A percentile compares a stretch with the other conserved stretches of the same genome.
Evolutionary conservation across 768 basidiomycete species (phyloP).

Genomic region (Russula emetica): DNA sequence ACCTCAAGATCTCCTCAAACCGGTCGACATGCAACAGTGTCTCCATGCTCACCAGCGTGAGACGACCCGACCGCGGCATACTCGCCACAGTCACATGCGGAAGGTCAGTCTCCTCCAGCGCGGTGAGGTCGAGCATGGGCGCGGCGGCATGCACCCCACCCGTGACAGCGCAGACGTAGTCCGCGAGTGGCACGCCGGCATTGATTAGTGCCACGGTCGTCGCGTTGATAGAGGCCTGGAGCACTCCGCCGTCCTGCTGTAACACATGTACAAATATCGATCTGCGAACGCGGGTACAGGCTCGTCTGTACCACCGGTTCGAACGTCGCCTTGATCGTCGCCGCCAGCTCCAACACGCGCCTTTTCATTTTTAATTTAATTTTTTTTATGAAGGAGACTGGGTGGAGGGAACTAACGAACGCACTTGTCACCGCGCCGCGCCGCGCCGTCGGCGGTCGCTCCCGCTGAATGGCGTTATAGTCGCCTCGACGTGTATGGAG

Average conservation of each 20-base stretch:
- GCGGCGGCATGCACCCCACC: constrained; percentile 80
- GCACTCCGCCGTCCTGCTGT: constrained; percentile 89
- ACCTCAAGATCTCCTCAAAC: constrained; percentile 81
- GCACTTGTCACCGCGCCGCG: constrained; percentile 86
- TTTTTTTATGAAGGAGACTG: neutral
- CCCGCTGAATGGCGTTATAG: constrained; percentile 81
- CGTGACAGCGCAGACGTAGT: constrained; percentile 88
- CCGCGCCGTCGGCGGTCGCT: constrained; percentile 72
- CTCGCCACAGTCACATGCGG: constrained; percentile 86
- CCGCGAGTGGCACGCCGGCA: constrained; percentile 85
- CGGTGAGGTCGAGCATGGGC: constrained; percentile 82
- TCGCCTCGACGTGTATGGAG: constrained; percentile 84
- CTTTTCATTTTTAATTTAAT: constrained; percentile 39
- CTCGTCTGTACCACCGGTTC: constrained; percentile 89
- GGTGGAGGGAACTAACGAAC: constrained; percentile 3
- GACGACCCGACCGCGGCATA: constrained; percentile 80
- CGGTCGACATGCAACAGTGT: constrained; percentile 89
- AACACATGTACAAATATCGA: constrained; percentile 92
- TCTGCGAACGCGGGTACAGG: constrained; percentile 91
- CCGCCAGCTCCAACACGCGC: constrained; percentile 80
- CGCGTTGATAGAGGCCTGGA: constrained; percentile 90
- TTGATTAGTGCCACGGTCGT: constrained; percentile 88
- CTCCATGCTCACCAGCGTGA: constrained; percentile 90
- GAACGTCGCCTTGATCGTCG: constrained; percentile 89
- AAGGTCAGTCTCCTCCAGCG: constrained; percentile 85